Base-by-base conservation (phyloP, 495 filamentous ascomycete genomes). In the Penicillium goetzii region DNA sequence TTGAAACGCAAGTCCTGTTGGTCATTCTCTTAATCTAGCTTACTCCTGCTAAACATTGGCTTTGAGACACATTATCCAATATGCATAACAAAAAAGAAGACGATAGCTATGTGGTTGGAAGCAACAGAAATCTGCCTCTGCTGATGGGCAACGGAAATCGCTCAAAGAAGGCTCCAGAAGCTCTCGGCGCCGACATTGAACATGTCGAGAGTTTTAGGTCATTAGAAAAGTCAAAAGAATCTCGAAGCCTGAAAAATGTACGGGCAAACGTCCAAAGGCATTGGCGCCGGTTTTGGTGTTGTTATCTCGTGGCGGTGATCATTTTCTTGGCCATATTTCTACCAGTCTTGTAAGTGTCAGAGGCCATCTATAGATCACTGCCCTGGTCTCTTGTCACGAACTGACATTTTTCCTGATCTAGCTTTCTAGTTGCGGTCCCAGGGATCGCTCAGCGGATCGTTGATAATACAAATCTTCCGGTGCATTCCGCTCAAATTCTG, bases 391-490 rank as follows among this genome's bases (percentile, higher is more conserved):
- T 9, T 21, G 3, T 40, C 36, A 5, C 6, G 19, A 14, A 47
- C 6, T 47, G 19, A 47, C 43, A 3, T 4, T 11, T 12, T 10
- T 2, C 25, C 9, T 11, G 32, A 34, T 65, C 30, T 63, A 68
- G 68, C 51, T 62, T 63, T 40, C 36, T 78, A 63, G 49, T 80
- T 65, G 66, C 59, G 60, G 60, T 77, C 30, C 80, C 78, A 11
- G 78, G 75, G 12, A 75, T 81, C n/a, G 74, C 74, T 2, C 78
- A 82, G 53, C 56, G 69, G 28, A 74, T 82, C n/a, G 74, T 82
- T 30, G 43, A 78, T 41, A 43, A 73, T n/a, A 78, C 76, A 19
- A 43, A 67, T 9, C 72, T 82, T 45, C 76, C 76, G 2, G 68
- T 82, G n/a, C 72, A 66, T 30, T 60, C 66, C 2, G 78, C 76